Evolutionary conservation across 164 flowering plant genomes (phyloP).

Genomic region (Stephania japonica): DNA sequence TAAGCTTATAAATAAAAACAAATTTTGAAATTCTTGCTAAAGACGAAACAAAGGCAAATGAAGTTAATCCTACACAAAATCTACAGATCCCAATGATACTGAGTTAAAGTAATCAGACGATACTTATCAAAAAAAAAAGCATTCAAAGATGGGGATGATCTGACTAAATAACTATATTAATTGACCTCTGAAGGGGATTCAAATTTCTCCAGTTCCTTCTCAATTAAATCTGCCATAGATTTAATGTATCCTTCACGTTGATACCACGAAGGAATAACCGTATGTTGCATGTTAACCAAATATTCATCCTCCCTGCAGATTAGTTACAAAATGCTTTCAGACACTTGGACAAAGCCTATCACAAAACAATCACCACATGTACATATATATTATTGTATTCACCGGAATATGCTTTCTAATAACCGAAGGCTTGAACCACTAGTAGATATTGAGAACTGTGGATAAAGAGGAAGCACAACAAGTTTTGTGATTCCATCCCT

Average conservation of each 20-base stretch:
- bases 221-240: constrained; percentile 86
- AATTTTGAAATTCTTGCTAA: background rate
- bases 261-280: constrained; percentile 98
- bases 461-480: constrained; percentile 98
- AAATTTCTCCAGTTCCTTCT: constrained; percentile 67
- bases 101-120: too few species aligned
- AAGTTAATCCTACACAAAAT: background rate
- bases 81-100: too few species aligned
- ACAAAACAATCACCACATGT: constrained; percentile 5
- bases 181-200: constrained; percentile 62
- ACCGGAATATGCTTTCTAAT: constrained; percentile 92
- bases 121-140: background rate
- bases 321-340: constrained; percentile 14
- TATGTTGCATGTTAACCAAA: constrained; percentile 97
- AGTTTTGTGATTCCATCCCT: constrained; percentile 81
- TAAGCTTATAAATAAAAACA: constrained; percentile 5
- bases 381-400: constrained; percentile 1
- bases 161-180: background rate
- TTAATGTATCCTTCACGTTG: constrained; percentile 98
- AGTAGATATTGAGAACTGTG: constrained; percentile 97
- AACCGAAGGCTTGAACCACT: constrained; percentile 98
- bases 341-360: background rate
- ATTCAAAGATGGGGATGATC: background rate
- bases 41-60: background rate
- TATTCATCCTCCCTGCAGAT: constrained; percentile 86